These are phyloP conservation scores for Erythrophleum fordii DNA, from an alignment of 306 rosid genomes.

Conservation along the genomic window DNA sequence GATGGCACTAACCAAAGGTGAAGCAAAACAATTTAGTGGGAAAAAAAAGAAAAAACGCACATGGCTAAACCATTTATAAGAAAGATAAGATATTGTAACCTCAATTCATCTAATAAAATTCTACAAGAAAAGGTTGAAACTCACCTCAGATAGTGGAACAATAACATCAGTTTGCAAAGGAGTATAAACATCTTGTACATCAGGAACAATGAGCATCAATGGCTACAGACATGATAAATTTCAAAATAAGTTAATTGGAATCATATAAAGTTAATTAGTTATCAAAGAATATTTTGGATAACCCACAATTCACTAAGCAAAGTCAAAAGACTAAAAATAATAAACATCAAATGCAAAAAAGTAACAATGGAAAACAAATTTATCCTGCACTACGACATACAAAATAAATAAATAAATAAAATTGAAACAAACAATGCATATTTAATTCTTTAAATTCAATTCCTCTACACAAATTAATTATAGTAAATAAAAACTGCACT, in stretches of 20 bases:
- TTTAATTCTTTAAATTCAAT: conserved; percentile 22
- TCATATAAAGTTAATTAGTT: conserved; percentile 19
- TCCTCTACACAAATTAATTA: conserved; percentile 28
- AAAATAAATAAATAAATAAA: background rate
- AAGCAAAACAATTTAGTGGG: conserved; percentile 33
- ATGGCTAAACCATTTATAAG: conserved; percentile 21
- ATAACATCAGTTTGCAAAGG: conserved; percentile 90
- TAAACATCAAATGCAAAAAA: conserved; percentile 15
- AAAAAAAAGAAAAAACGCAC: background rate
- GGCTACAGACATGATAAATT: conserved; percentile 66
- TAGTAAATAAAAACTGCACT: conserved; percentile 18
- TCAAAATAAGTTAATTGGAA: conserved; percentile 37
- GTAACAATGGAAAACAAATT: conserved; percentile 22
- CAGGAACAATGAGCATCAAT: conserved; percentile 97
- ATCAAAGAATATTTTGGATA: conserved; percentile 28
- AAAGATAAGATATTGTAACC: conserved; percentile 29
- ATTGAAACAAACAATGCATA: conserved; percentile 17
- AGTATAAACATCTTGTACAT: conserved; percentile 97
- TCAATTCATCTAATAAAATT: conserved; percentile 18
- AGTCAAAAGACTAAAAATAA: conserved; percentile 7
- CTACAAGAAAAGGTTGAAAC: conserved; percentile 33
- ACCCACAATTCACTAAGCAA: background rate
- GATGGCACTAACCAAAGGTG: conserved; percentile 71
- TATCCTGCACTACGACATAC: background rate
- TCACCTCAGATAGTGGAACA: conserved; percentile 93